A percentile compares a stretch with the other conserved stretches of the same genome.
Conservation (phyloP, 2,329 filamentous ascomycete genomes). For the Bertia moriformis region DNA sequence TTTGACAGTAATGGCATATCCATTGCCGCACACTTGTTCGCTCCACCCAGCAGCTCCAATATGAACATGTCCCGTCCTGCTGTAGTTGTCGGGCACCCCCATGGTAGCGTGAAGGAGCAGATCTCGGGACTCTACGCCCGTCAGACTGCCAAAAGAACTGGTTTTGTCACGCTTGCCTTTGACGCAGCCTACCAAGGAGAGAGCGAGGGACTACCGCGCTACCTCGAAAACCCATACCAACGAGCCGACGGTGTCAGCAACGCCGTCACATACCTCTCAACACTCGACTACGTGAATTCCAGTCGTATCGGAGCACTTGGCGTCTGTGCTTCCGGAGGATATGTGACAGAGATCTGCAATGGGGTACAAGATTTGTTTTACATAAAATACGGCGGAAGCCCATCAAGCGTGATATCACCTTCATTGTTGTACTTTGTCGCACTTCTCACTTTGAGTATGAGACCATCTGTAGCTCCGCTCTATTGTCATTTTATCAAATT, state of each 20-base stretch:
- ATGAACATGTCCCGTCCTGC: too few relatives aligned
- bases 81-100: constrained; percentile 16
- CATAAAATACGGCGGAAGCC: too few relatives aligned
- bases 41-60: too few relatives aligned
- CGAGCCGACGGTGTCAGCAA: constrained; percentile 18
- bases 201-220: constrained; percentile 16
- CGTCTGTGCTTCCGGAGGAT: constrained; percentile 21
- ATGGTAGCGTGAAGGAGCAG: constrained; percentile 20
- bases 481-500: too few relatives aligned
- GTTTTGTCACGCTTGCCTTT: constrained; percentile 17
- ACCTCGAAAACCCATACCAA: constrained; percentile 20
- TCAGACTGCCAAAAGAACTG: constrained; percentile 12
- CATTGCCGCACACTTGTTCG: too few relatives aligned
- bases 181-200: constrained; percentile 23
- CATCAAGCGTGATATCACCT: too few relatives aligned
- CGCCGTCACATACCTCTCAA: constrained; percentile 18
- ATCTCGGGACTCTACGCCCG: constrained; percentile 15
- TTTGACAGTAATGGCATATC: too few relatives aligned
- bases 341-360: too few relatives aligned
- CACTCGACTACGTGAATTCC: constrained; percentile 12
- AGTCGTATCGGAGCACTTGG: constrained; percentile 20
- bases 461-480: too few relatives aligned
- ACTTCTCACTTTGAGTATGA: too few relatives aligned
- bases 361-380: too few relatives aligned
- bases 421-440: too few relatives aligned